phyloP scores from a whole-genome alignment of 371 early-diverging fungal species.

The Mortierella sp. region DNA sequence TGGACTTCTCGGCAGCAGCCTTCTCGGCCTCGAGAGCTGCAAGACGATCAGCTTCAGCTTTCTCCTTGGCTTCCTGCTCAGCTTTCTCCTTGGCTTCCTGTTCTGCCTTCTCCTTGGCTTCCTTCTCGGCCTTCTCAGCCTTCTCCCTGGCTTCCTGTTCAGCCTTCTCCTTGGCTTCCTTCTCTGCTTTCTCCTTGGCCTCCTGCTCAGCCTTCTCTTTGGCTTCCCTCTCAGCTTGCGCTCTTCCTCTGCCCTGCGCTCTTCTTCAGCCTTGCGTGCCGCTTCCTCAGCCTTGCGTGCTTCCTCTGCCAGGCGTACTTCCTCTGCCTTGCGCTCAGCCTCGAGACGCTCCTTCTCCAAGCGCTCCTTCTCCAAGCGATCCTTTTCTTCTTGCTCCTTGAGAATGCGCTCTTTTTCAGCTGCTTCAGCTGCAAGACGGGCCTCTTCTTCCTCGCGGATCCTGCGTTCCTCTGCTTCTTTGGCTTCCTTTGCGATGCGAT shows the following conservation, averaged over 20 bases:
- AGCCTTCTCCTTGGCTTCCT: constrained; percentile 57
- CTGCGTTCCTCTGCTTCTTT: constrained; percentile 40
- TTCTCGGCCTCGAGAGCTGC: constrained; percentile 58
- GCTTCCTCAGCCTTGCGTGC: no score
- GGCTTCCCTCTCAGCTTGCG: constrained; percentile 52
- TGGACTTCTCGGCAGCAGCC: constrained; percentile 23
- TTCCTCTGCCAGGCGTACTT: no score
- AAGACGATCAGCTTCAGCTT: no score
- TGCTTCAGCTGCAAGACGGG: constrained; percentile 36
- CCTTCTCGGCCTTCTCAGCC: no score
- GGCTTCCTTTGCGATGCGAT: constrained; percentile 53
- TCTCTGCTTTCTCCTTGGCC: constrained; percentile 54
- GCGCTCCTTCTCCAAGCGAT: constrained; percentile 61
- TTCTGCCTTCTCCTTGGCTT: no score
- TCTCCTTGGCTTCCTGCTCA: constrained; percentile 57
- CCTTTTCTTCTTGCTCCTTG: constrained; percentile 53
- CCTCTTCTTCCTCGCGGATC: constrained; percentile 43
- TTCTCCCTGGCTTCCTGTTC: constrained; percentile 53
- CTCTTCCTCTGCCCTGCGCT: constrained; percentile 57
- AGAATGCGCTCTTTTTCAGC: constrained; percentile 52
- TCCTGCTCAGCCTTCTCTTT: constrained; percentile 56
- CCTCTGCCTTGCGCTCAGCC: no score
- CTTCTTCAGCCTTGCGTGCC: no score
- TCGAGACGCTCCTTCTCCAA: constrained; percentile 58
- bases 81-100: constrained; percentile 56